Conservation (phyloP, 345 rosid genomes). For the Eutrema yunnanense region DNA sequence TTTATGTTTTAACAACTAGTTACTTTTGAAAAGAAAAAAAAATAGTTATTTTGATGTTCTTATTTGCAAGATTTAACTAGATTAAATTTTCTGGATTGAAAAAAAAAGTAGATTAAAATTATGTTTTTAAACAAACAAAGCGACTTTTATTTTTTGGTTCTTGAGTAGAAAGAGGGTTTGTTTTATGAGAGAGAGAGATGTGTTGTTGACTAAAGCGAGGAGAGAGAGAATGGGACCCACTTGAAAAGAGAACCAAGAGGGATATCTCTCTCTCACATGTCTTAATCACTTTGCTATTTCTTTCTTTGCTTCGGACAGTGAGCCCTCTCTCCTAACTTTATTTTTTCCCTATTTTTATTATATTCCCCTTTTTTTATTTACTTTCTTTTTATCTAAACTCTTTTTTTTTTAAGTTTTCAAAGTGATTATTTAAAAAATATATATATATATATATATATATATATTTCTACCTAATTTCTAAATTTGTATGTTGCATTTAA, state of each 20-base stretch:
- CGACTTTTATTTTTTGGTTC: background rate
- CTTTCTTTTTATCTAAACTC: background rate
- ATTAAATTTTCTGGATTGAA: no score
- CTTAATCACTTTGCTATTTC: conserved; percentile 34
- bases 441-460: no score
- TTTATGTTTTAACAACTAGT: background rate
- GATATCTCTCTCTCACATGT: conserved; percentile 30
- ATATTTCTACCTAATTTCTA: background rate
- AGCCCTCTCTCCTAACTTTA: conserved; percentile 34
- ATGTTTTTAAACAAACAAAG: background rate
- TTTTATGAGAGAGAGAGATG: conserved; percentile 11
- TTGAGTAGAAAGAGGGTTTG: background rate
- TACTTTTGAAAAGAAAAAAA: background rate
- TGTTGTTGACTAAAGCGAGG: conserved; percentile 30
- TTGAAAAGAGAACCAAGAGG: conserved; percentile 8
- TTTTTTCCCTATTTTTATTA: conserved; percentile 14
- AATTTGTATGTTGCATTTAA: conserved; percentile 11
- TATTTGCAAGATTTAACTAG: no score
- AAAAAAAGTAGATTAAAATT: background rate
- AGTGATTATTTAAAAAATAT: background rate
- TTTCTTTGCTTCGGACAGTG: conserved; percentile 35
- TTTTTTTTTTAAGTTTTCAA: conserved; percentile 6
- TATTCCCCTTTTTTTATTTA: conserved; percentile 1
- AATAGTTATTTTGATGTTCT: no score
- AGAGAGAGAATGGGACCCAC: background rate